Percentiles rank a stretch among this genome's conserved stretches.
Evolutionary conservation across 1,284 basidiomycete species (phyloP).

Genomic region (Puccinia brachypodii): DNA sequence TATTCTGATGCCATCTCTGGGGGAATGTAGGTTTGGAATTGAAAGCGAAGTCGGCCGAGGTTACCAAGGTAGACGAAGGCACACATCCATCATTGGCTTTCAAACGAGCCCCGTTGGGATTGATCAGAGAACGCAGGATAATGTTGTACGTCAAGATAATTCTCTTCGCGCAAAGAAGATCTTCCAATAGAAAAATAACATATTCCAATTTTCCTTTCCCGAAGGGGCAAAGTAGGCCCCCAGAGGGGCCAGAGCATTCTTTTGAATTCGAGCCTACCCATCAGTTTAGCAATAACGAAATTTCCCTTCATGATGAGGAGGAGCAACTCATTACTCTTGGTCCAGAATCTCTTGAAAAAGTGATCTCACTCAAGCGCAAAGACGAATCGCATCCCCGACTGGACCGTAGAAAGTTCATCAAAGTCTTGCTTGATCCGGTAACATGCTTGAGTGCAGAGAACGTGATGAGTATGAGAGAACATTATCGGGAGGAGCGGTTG

Average conservation of each 20-base stretch:
- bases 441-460: slow-evolving; percentile 20
- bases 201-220: not conserved
- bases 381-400: not conserved
- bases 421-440: slow-evolving; percentile 31
- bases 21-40: not conserved
- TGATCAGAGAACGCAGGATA: not conserved
- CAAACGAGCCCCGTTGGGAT: slow-evolving; percentile 13
- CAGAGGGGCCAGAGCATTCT: not conserved
- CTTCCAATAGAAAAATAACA: not conserved
- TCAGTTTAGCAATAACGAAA: slow-evolving; percentile 1
- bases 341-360: slow-evolving; percentile 11
- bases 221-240: slow-evolving; percentile 4
- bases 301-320: not conserved
- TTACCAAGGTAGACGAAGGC: slow-evolving; percentile 15
- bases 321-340: not conserved
- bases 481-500: slow-evolving; percentile 19
- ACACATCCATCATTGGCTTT: not conserved
- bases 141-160: not conserved
- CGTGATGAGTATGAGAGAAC: slow-evolving; percentile 22
- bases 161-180: not conserved
- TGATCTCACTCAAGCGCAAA: slow-evolving; percentile 18
- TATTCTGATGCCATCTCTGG: not conserved
- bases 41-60: slow-evolving; percentile 26
- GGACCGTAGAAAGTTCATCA: slow-evolving; percentile 23
- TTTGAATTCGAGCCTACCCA: slow-evolving; percentile 19